phyloP scores from a whole-genome alignment of 148 eudicot species.

The Rhododendron ferrugineum region DNA sequence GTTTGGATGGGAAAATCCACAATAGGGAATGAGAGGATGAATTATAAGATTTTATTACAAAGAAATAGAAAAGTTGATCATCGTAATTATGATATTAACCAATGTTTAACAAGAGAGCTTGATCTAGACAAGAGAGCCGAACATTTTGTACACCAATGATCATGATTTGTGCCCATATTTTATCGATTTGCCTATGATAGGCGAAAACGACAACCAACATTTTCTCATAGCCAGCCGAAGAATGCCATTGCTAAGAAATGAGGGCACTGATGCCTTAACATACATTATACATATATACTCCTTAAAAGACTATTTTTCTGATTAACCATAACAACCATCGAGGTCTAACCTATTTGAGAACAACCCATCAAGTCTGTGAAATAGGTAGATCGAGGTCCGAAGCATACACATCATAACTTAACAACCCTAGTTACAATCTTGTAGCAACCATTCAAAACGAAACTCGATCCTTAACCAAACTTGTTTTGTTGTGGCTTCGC shows the following conservation, averaged over 20 bases:
- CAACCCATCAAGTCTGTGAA: not conserved
- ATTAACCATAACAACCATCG: not conserved
- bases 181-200: not conserved
- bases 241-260: not conserved
- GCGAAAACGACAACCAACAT: not conserved
- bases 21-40: not conserved
- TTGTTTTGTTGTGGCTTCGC: not conserved
- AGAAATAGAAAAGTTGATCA: no score
- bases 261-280: not conserved
- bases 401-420: not conserved
- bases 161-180: not conserved
- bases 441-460: not conserved
- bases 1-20: not conserved
- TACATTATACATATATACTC: not conserved
- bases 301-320: not conserved
- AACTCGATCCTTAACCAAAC: not conserved
- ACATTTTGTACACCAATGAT: not conserved
- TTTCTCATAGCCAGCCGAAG: not conserved
- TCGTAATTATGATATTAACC: no score
- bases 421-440: constrained; percentile 5
- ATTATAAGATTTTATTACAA: not conserved
- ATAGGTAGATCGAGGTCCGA: not conserved
- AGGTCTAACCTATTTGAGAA: constrained; percentile 6
- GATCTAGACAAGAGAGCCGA: no score
- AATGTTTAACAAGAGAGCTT: no score